phyloP scores from a whole-genome alignment of 73 alveolate genomes.

The Loxodes magnus region DNA sequence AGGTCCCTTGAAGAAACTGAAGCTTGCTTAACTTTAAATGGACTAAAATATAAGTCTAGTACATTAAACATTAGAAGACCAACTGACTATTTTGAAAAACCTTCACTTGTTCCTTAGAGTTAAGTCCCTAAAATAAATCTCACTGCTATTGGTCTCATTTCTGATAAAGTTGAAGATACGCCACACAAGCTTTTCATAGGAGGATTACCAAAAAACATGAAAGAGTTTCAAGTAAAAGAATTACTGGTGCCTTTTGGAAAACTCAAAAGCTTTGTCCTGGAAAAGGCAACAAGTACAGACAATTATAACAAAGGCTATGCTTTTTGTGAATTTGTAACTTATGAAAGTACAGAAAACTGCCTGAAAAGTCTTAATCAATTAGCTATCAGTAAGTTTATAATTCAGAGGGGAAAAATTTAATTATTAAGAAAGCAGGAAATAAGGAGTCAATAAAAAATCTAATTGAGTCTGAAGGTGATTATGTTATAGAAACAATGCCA shows the following conservation, averaged over 20 bases:
- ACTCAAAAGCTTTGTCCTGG: constrained; percentile 33
- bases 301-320: constrained; percentile 32
- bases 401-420: background rate
- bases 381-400: too few species aligned
- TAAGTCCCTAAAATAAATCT: constrained; percentile 32
- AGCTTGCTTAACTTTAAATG: constrained; percentile 34
- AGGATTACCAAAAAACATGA: constrained; percentile 41
- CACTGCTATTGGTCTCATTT: constrained; percentile 25
- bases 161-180: constrained; percentile 42
- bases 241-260: constrained; percentile 27
- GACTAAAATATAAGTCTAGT: constrained; percentile 19
- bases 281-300: constrained; percentile 23
- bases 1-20: constrained; percentile 42
- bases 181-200: constrained; percentile 40
- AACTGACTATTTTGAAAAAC: constrained; percentile 32
- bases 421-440: constrained; percentile 8
- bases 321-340: constrained; percentile 33
- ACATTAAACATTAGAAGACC: constrained; percentile 35
- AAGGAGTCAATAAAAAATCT: constrained; percentile 2
- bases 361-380: too few species aligned
- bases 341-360: too few species aligned
- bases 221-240: constrained; percentile 32
- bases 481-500: constrained; percentile 1
- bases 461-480: background rate
- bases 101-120: constrained; percentile 12